Evolutionary conservation across 2,329 filamentous ascomycete genomes (phyloP), one percentile per base, ranked within the genome.

Genomic region (Aspergillus ustus): DNA sequence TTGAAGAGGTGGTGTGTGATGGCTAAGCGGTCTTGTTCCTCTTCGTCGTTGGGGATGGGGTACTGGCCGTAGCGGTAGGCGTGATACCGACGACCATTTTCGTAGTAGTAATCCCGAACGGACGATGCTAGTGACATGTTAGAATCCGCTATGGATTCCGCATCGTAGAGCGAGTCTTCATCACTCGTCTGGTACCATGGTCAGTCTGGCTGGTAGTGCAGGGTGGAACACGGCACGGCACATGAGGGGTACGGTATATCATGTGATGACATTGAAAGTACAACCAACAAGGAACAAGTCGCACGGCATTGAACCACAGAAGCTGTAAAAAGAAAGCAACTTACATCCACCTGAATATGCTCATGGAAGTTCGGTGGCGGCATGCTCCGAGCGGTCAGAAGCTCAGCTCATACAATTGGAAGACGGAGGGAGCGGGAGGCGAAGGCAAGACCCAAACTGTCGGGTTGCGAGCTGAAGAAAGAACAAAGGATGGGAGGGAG

Each of bases 81-180:
- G 63, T 79, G 77, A 60, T 80, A 80, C 44, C 77, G 75, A 17
- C 78, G 75, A 58, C 78, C 78, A 63, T 80, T 79, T 65, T 79
- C 77, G 59, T 76, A 75, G 59, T 63, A 69, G 65, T 75, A 78
- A 60, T 76, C 74, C 9, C 71, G 71, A 28, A 75, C 70, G 4
- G 73, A 81, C 3, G 81, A 75, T 4, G 76, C 74, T 22, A 73
- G 72, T 55, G 77, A 77, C 40, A 73, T 66, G 53, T 74, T 79
- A 63, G 81, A 82, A 25, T 74, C 78, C 34, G 73, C 64, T 55
- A 79, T 34, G n/a, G 73, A 72, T 61, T 72, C 50, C 22, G 67
- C 60, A 54, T 75, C 73, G 58, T 66, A 73, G 53, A 74, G 59
- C 1, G 73, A 75, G 49, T 76, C 74, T 29, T 76, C 73, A 52